Evolutionary conservation across 805 yeast species (phyloP).

Genomic region (Cyberlindnera sargentensis): DNA sequence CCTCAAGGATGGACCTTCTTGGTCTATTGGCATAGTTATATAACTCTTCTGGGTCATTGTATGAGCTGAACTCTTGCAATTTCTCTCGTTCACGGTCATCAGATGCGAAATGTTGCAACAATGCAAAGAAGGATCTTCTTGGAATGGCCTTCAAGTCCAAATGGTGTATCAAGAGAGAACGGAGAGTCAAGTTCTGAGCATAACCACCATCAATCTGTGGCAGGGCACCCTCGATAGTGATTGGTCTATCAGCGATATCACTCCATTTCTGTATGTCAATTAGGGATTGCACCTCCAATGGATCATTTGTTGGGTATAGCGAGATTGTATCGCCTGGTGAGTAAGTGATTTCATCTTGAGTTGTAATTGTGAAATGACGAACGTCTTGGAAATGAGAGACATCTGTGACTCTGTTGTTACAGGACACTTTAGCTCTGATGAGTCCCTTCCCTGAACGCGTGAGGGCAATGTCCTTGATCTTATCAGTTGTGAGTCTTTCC

Average conservation of each 20-base stretch:
- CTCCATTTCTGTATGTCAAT: constrained; percentile 70
- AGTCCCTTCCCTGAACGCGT: constrained; percentile 23
- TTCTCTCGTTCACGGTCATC: constrained; percentile 73
- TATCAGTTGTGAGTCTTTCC: constrained; percentile 25
- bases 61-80: constrained; percentile 62
- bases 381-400: constrained; percentile 87
- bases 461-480: constrained; percentile 23
- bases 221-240: constrained; percentile 19
- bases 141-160: constrained; percentile 82
- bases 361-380: constrained; percentile 38
- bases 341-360: constrained; percentile 28
- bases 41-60: constrained; percentile 72
- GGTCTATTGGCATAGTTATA: constrained; percentile 93
- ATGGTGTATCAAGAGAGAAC: constrained; percentile 70
- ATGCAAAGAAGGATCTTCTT: constrained; percentile 69
- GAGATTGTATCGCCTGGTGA: constrained; percentile 79
- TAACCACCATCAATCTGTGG: constrained; percentile 51
- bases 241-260: constrained; percentile 58
- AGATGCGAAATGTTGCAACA: constrained; percentile 66
- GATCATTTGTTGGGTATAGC: constrained; percentile 68
- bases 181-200: constrained; percentile 54
- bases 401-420: constrained; percentile 59
- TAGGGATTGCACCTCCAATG: constrained; percentile 54
- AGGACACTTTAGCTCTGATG: constrained; percentile 37
- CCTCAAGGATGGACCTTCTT: constrained; percentile 79